Percentiles rank a stretch among this genome's conserved stretches.
Evolutionary conservation across 805 yeast genomes (phyloP).

Genomic region (Metschnikowia baotianmanensis): DNA sequence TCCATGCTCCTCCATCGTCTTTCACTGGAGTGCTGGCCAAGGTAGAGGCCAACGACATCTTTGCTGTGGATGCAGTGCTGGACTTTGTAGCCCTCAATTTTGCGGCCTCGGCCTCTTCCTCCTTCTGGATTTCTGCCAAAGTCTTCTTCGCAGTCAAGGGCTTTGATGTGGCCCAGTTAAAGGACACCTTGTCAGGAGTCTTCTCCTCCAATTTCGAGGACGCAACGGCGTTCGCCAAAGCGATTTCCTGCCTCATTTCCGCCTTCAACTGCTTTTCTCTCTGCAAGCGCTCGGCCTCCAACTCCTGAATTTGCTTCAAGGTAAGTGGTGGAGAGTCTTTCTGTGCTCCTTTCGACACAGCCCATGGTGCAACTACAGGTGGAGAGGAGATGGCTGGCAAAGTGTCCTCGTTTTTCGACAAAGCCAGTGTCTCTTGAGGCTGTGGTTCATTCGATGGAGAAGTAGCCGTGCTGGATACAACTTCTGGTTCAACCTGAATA

Average conservation of each 20-base stretch:
- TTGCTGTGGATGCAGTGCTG: conserved; percentile 27
- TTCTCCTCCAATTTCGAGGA: conserved; percentile 27
- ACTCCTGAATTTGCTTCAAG: conserved; percentile 50
- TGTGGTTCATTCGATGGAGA: too few relatives aligned
- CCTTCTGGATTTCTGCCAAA: conserved; percentile 60
- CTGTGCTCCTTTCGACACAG: conserved; percentile 22
- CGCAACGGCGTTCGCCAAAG: conserved; percentile 20
- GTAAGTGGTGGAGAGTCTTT: conserved; percentile 38
- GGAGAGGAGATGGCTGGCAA: too few relatives aligned
- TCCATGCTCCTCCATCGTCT: conserved; percentile 39
- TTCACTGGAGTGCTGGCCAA: conserved; percentile 28
- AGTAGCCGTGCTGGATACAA: too few relatives aligned
- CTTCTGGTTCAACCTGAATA: too few relatives aligned
- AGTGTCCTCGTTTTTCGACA: neutral
- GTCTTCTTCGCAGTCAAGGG: conserved; percentile 43
- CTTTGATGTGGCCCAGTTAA: conserved; percentile 42
- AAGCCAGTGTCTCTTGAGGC: too few relatives aligned
- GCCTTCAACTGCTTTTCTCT: conserved; percentile 39
- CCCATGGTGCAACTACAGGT: conserved; percentile 53
- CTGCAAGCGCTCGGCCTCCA: conserved; percentile 44
- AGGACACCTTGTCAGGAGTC: conserved; percentile 25
- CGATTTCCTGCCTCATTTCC: conserved; percentile 29
- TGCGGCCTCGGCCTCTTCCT: conserved; percentile 46
- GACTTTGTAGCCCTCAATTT: conserved; percentile 22
- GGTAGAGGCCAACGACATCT: conserved; percentile 34